Evolutionary conservation across 2,329 filamentous ascomycete species (phyloP).

Genomic region (Penicillium verrucosum): DNA sequence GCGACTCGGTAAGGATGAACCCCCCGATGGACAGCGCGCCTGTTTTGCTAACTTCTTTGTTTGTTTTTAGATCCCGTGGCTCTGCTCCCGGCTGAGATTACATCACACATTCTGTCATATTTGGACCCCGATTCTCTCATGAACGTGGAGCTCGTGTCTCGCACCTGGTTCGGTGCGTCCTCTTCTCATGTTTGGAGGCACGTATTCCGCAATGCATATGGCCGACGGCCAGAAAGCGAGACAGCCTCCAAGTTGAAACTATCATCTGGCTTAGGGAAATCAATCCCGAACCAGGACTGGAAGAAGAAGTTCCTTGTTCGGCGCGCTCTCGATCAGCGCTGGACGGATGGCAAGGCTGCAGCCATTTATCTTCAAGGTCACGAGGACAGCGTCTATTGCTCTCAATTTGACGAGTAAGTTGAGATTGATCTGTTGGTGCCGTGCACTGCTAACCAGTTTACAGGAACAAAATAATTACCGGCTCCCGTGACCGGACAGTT

Average conservation of each 20-base stretch:
- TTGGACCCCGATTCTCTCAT: slow-evolving; percentile 58
- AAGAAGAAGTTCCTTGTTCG: slow-evolving; percentile 78
- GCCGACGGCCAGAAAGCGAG: slow-evolving; percentile 38
- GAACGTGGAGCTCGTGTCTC: slow-evolving; percentile 55
- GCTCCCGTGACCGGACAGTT: slow-evolving; percentile 91
- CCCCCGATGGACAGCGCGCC: not conserved
- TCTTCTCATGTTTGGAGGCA: slow-evolving; percentile 61
- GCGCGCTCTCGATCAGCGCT: slow-evolving; percentile 70
- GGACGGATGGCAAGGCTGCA: slow-evolving; percentile 73
- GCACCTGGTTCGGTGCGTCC: slow-evolving; percentile 55
- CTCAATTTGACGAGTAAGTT: slow-evolving; percentile 91
- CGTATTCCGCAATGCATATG: slow-evolving; percentile 58
- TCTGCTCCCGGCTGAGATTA: slow-evolving; percentile 57
- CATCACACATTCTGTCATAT: slow-evolving; percentile 57
- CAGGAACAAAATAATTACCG: slow-evolving; percentile 91
- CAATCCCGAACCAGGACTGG: slow-evolving; percentile 69
- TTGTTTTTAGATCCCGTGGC: slow-evolving; percentile 49
- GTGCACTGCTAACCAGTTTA: slow-evolving; percentile 34
- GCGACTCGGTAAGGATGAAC: slow-evolving; percentile 33
- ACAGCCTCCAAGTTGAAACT: slow-evolving; percentile 47
- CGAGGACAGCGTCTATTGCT: slow-evolving; percentile 92
- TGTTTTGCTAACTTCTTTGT: slow-evolving; percentile 8
- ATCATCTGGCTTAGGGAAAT: slow-evolving; percentile 53
- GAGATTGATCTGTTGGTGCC: not conserved
- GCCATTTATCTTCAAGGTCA: slow-evolving; percentile 91